Evolutionary conservation across 306 rosid genomes (phyloP).

Genomic region (Quercus engelmannii): DNA sequence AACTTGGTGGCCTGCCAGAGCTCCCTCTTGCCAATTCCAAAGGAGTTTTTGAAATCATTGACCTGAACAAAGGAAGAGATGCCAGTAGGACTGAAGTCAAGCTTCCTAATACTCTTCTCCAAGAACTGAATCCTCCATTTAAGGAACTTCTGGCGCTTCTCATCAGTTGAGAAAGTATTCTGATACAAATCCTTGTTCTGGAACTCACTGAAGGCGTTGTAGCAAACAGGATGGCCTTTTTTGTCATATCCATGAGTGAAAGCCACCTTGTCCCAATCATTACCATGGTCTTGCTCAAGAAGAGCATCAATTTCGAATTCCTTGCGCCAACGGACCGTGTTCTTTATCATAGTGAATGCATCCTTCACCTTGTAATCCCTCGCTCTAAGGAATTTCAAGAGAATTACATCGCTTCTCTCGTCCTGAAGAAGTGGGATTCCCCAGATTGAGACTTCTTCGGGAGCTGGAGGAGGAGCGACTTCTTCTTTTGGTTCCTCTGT

Average conservation of each 20-base stretch:
- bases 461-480: constrained; percentile 12
- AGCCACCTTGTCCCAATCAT: constrained; percentile 46
- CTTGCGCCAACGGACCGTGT: constrained; percentile 72
- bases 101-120: constrained; percentile 51
- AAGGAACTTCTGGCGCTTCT: constrained; percentile 40
- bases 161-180: constrained; percentile 42
- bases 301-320: constrained; percentile 62
- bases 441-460: constrained; percentile 54
- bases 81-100: constrained; percentile 45
- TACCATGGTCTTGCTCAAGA: constrained; percentile 42
- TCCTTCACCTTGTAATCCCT: constrained; percentile 87
- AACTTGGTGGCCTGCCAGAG: constrained; percentile 39
- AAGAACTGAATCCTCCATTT: constrained; percentile 52
- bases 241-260: constrained; percentile 49
- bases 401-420: constrained; percentile 72
- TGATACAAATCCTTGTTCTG: constrained; percentile 46
- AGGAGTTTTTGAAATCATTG: constrained; percentile 48
- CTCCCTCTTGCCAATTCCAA: constrained; percentile 44
- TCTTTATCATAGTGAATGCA: constrained; percentile 76
- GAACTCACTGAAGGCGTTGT: constrained; percentile 53
- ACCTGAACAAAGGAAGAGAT: constrained; percentile 50
- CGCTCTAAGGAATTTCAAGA: constrained; percentile 76
- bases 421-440: constrained; percentile 75
- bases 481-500: constrained; percentile 16
- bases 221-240: constrained; percentile 59